Evolutionary conservation across 306 rosid species (phyloP), one percentile per base, ranked within the genome.

Genomic region (Corylus avellana): DNA sequence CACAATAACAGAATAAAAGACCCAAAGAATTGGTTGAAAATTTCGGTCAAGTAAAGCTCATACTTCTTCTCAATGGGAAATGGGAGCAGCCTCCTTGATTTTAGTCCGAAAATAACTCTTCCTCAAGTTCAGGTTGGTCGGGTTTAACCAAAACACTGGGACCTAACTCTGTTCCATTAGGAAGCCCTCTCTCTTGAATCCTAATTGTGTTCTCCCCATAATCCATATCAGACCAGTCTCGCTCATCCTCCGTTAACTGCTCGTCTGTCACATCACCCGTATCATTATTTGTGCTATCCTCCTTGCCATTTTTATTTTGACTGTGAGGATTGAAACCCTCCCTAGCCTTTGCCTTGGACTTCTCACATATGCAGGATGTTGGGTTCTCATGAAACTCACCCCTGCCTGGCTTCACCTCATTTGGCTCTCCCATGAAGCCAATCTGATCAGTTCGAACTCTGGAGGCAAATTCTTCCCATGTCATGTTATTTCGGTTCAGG

Each of bases 401-500:
- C 78, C 76, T 87, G 18, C 90, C 97, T 0, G 89, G 83, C 70
- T 51, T 92, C 54, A 92, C 75, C 85, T 92, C 98, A 80, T 89
- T 88, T 75, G 98, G 97, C 81, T 89, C 93, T 66, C 98, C 98
- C 97, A 91, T 89, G 89, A 87, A 94, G 32, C 97, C 97, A n/a
- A 83, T 79, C 86, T 94, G 98, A 80, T 58, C 56, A 18, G 87
- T 85, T 83, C 85, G 90, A 81, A 92, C 88, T 44, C 77, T 67
- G 64, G 93, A 87, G 11, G 92, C 84, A 81, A 94, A 94, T 74
- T 89, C 91, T 77, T 84, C 92, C 98, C 98, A 94, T 4, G 91
- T 89, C 83, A 81, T 91, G 80, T 86, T 87, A 27, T 78, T 62
- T 75, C 77, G 85, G 56, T 85, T 82, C 81, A 79, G 51, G 79